Conservation (phyloP, 805 yeast genomes). For the Clavispora vitiphila region DNA sequence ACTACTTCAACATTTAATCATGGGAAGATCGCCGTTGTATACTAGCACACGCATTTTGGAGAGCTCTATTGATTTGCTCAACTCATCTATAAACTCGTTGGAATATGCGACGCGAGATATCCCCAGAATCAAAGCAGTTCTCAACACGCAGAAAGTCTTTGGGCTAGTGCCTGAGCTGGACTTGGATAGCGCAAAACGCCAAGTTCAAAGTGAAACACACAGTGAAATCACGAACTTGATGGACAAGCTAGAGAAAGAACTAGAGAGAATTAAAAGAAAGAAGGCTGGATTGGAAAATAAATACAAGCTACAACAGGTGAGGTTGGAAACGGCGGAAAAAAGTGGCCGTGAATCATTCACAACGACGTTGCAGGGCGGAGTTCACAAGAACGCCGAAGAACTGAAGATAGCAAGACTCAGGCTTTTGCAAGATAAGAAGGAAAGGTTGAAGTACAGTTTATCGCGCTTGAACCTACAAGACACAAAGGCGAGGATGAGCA, state of each 20-base stretch:
- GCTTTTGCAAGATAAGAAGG: slow-evolving; percentile 38
- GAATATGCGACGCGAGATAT: slow-evolving; percentile 37
- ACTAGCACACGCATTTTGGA: slow-evolving; percentile 9
- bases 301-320: slow-evolving; percentile 35
- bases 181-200: slow-evolving; percentile 34
- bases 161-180: slow-evolving; percentile 49
- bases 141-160: slow-evolving; percentile 44
- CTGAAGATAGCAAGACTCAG: slow-evolving; percentile 35
- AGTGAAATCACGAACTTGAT: slow-evolving; percentile 37
- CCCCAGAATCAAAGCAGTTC: slow-evolving; percentile 32
- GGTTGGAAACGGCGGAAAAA: slow-evolving; percentile 23
- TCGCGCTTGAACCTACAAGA: slow-evolving; percentile 19
- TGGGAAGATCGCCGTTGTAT: slow-evolving; percentile 1
- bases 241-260: slow-evolving; percentile 26
- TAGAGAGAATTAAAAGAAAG: slow-evolving; percentile 29
- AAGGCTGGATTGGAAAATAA: slow-evolving; percentile 30
- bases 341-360: slow-evolving; percentile 9
- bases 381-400: slow-evolving; percentile 22
- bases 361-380: slow-evolving; percentile 10
- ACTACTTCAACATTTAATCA: not conserved
- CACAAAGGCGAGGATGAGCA: slow-evolving; percentile 11
- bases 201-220: slow-evolving; percentile 31
- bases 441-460: slow-evolving; percentile 38
- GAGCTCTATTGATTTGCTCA: slow-evolving; percentile 27
- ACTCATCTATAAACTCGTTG: slow-evolving; percentile 27